These are phyloP conservation scores for Sporothrix inflata DNA, from an alignment of 2,329 filamentous ascomycete species.

Conservation along the genomic window DNA sequence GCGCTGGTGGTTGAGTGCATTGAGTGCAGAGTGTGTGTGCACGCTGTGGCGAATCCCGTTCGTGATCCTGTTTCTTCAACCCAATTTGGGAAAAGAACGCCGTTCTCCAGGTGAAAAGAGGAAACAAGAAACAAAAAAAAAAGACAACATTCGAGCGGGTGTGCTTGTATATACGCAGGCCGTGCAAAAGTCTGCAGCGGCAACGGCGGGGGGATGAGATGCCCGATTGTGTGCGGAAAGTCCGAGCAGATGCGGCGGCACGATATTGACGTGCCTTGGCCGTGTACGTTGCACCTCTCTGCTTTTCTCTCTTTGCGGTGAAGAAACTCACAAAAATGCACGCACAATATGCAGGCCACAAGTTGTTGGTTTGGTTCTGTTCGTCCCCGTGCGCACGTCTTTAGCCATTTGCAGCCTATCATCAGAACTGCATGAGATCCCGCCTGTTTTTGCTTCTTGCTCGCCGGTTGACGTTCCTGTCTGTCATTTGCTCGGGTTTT, in stretches of 20 bases:
- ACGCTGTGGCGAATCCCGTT: neutral
- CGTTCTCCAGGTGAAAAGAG: neutral
- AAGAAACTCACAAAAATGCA: neutral
- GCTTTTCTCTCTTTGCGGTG: neutral
- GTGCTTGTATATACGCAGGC: neutral
- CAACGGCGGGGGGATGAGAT: neutral
- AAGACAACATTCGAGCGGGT: neutral
- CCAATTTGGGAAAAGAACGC: neutral
- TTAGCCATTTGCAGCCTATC: constrained; percentile 9
- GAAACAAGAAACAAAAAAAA: neutral
- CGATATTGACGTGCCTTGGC: constrained; percentile 8
- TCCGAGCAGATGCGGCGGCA: constrained; percentile 22
- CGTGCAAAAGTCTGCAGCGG: constrained; percentile 8
- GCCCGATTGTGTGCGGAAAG: neutral
- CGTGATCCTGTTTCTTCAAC: neutral
- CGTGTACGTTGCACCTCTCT: neutral
- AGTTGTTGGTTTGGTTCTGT: neutral
- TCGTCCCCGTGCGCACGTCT: neutral
- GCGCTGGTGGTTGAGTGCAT: neutral
- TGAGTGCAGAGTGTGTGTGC: neutral
- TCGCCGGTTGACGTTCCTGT: neutral
- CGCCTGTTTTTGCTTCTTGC: neutral
- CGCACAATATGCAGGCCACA: neutral
- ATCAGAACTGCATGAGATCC: neutral
- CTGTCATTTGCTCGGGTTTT: constrained; percentile 11